Percentiles rank a stretch among this genome's conserved stretches.
Evolutionary conservation across 176 grass and related monocot species (phyloP).

Genomic region (Phyllostachys edulis): DNA sequence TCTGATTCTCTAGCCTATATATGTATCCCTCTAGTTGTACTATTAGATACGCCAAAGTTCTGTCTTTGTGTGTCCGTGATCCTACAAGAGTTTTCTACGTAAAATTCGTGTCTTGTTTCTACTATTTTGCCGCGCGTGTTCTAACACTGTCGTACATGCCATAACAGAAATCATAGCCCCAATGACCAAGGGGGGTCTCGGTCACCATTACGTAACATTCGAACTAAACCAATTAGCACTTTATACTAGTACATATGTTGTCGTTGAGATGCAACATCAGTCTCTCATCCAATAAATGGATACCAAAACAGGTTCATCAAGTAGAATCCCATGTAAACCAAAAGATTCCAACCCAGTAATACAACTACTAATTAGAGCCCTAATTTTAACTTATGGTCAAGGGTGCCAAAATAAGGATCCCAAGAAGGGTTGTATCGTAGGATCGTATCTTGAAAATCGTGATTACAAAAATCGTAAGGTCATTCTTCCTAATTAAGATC

Average conservation of each 20-base stretch:
- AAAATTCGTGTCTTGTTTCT: too few species aligned
- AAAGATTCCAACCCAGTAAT: background rate
- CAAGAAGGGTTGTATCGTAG: background rate
- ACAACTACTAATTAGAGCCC: background rate
- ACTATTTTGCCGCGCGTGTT: too few species aligned
- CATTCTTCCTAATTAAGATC: background rate
- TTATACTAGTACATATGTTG: background rate
- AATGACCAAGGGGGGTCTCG: too few species aligned
- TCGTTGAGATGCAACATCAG: slow-evolving; percentile 28
- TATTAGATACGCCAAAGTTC: too few species aligned
- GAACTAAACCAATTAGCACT: background rate
- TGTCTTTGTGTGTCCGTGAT: too few species aligned
- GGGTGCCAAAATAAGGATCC: background rate
- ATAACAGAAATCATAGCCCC: too few species aligned
- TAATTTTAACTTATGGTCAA: background rate
- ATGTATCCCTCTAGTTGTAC: too few species aligned
- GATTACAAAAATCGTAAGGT: background rate
- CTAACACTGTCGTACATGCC: too few species aligned
- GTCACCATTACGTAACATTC: background rate
- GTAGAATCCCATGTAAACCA: background rate
- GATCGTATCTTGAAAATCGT: background rate
- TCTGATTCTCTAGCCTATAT: too few species aligned
- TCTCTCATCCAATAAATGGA: background rate
- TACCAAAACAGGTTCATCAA: background rate
- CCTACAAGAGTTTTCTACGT: too few species aligned